These are phyloP conservation scores for Termitomyces sp. DNA, from an alignment of 768 basidiomycete genomes.

Conservation along the genomic window DNA sequence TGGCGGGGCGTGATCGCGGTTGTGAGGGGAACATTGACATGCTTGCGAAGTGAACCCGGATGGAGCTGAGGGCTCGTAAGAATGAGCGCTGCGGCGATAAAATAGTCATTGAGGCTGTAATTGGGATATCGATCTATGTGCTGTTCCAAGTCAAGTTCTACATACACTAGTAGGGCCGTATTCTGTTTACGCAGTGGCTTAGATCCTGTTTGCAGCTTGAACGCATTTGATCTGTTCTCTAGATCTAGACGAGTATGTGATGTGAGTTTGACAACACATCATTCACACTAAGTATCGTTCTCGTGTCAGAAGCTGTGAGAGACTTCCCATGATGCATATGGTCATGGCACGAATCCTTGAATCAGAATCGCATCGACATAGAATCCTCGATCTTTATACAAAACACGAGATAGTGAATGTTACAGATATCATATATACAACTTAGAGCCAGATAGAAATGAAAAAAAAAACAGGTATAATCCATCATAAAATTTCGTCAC, in stretches of 20 bases:
- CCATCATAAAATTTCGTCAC: constrained; percentile 5
- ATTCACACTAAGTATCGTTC: no score
- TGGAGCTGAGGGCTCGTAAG: not conserved
- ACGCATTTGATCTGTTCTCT: no score
- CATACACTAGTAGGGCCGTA: no score
- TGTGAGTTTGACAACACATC: no score
- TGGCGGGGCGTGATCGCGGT: not conserved
- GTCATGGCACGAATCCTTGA: no score
- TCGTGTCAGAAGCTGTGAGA: no score
- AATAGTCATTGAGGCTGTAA: not conserved
- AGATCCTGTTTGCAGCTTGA: no score
- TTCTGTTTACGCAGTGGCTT: no score
- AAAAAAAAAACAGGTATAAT: constrained; percentile 1
- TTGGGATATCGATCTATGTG: not conserved
- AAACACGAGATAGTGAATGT: not conserved
- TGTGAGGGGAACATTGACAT: not conserved
- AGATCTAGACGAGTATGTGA: no score
- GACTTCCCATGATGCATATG: no score
- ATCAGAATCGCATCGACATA: no score
- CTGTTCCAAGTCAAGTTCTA: no score
- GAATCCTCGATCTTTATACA: not conserved
- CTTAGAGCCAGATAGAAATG: not conserved
- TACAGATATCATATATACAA: not conserved
- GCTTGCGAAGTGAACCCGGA: not conserved
- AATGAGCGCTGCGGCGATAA: not conserved